Evolutionary conservation across 305 asterid species (phyloP), one percentile per base, ranked within the genome.

Genomic region (Fraxinus paxiana): DNA sequence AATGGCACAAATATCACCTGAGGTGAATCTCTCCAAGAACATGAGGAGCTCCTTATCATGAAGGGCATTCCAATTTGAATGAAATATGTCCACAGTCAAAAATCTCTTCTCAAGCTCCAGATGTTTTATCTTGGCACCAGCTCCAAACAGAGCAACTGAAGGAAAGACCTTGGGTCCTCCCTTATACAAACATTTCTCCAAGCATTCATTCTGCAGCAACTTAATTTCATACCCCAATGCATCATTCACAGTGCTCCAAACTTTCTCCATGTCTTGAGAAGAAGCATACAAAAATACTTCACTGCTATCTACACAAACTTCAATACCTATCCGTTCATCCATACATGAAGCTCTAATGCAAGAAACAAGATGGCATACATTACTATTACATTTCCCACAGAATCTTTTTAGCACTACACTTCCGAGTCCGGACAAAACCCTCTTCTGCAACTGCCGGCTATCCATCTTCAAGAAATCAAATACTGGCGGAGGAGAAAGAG

Each of bases 111-210:
- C 92, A 78, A 96, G 92, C 88, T 96, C 99, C 86, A 96, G 88
- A 85, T 94, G 95, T 82, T 88, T 92, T 83, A 96, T 91, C 89
- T 88, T 88, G 34, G 95, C 98, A 80, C 99, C 99, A 85, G 96
- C 92, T 79, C 99, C 99, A 76, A 96, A 89, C 51, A 96, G 93
- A 54, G 97, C 97, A 75, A 88, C 26, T 46, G 97, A 86, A 59
- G 97, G 88, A 12, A 88, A 78, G 48, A 77, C 90, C 1, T 85
- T 51, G 54, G 92, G 81, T 26, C 92, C 95, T 82, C 92, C 97
- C 80, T 73, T 85, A 72, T 90, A 92, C 71, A 94, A 84, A 80
- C 85, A 88, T 84, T 90, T 93, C 81, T 93, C 97, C 82, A 90
- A 38, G 88, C 99, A 96, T 82, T 96, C 98, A 63, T 88, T 88